phyloP scores from a whole-genome alignment of 352 stramenopile genomes.

The Phytopythium aichiense region DNA sequence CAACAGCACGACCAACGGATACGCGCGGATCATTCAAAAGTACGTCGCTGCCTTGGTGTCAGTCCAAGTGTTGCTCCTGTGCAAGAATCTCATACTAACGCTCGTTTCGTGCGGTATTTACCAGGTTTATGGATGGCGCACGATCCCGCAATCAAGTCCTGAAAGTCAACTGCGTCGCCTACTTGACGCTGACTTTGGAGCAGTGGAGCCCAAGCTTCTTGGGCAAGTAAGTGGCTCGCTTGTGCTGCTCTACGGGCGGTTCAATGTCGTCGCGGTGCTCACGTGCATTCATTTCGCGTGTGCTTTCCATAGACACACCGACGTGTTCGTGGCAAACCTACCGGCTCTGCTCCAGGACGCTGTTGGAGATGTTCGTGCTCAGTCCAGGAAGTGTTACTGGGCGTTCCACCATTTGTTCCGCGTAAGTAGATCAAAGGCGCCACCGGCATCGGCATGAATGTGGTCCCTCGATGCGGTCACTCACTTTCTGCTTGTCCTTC shows the following conservation, averaged over 20 bases:
- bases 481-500: background rate
- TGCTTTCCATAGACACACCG: constrained; percentile 33
- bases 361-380: constrained; percentile 63
- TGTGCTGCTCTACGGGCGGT: background rate
- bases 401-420: constrained; percentile 63
- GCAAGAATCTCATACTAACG: background rate
- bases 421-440: constrained; percentile 15
- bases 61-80: background rate
- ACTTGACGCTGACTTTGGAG: constrained; percentile 71
- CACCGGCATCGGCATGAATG: background rate
- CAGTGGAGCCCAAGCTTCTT: constrained; percentile 59
- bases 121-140: constrained; percentile 68
- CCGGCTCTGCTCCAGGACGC: constrained; percentile 63
- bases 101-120: background rate
- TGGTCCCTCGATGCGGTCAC: background rate
- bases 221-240: constrained; percentile 53
- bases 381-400: constrained; percentile 81
- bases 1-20: constrained; percentile 69
- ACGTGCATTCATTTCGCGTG: background rate
- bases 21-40: constrained; percentile 69
- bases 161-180: constrained; percentile 62
- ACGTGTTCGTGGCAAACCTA: constrained; percentile 55
- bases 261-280: background rate
- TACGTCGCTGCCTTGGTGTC: constrained; percentile 20
- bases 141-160: constrained; percentile 76